Evolutionary conservation across 768 basidiomycete species (phyloP), one percentile per base, ranked within the genome.

Genomic region (Phanerodontia chrysosporium): DNA sequence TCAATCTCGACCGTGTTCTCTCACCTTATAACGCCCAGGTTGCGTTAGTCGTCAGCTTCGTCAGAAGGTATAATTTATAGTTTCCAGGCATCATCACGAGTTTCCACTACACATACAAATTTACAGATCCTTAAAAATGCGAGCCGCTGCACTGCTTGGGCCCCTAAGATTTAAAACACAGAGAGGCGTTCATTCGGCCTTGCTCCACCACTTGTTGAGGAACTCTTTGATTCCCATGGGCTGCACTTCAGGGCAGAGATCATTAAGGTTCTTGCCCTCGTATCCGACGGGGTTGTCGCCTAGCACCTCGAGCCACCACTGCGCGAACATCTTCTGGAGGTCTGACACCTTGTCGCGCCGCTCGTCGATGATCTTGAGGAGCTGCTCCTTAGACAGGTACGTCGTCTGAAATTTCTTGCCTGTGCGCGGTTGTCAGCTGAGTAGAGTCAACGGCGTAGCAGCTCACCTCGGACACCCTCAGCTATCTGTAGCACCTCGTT

Each of bases 401-500:
- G 21, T 49, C 25, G 25, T 28, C 24, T 49, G 24, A 18, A 49
- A 49, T 14, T 22, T 25, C 28, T 49, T 49, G 24, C 48, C 48
- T 49, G 27, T 49, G n/a, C 6, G 22, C 8, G n/a, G n/a, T 8
- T n/a, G 6, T 45, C n/a, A 28, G 28, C 25, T 28, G 4, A n/a
- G 24, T 13, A 28, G 48, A 28, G 28, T 28, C 16, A 6, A 22
- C 24, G 16, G 3, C 48, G 10, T 16, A 28, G 18, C 18, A 18
- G 30, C 46, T 58, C 8, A 51, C 57, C 48, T 35, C 57, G 49
- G 1, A 24, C 58, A 7, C 8, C 32, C 27, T 59, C 58, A 29
- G 45, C 51, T 6, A 54, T n/a, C n/a, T 32, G 24, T 7, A 55
- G 24, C 18, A 59, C 27, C 51, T 59, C 52, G 21, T 55, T 59